A percentile compares a stretch with the other conserved stretches of the same genome.
Conservation (phyloP, 2,329 filamentous ascomycete genomes). For the Pezicula neosporulosa region DNA sequence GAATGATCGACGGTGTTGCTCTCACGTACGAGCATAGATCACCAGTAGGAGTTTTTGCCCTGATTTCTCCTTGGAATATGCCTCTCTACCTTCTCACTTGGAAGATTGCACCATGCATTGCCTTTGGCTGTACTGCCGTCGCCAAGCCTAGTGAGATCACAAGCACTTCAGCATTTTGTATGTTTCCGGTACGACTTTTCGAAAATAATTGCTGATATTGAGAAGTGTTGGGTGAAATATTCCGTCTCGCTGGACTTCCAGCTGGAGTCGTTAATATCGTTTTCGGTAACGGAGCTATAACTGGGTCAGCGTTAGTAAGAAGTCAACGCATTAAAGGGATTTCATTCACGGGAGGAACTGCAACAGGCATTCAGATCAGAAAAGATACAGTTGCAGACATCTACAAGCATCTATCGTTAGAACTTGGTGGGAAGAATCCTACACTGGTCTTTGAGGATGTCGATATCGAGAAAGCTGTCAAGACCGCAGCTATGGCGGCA, state of each 20-base stretch:
- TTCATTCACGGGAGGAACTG: conserved; percentile 31
- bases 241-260: conserved; percentile 24
- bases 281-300: conserved; percentile 29
- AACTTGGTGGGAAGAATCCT: conserved; percentile 39
- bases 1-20: conserved; percentile 28
- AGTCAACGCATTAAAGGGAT: conserved; percentile 26
- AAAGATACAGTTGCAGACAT: conserved; percentile 28
- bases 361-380: conserved; percentile 29
- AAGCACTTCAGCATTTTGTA: conserved; percentile 29
- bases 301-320: conserved; percentile 26
- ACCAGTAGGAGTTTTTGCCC: conserved; percentile 30
- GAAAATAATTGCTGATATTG: no score
- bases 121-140: conserved; percentile 33
- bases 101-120: conserved; percentile 32
- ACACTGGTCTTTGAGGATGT: conserved; percentile 38
- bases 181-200: no score
- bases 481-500: conserved; percentile 39
- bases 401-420: conserved; percentile 33
- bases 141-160: conserved; percentile 33
- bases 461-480: conserved; percentile 39
- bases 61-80: conserved; percentile 35
- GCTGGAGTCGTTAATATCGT: conserved; percentile 30
- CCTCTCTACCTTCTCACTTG: conserved; percentile 32
- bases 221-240: conserved; percentile 22
- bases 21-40: conserved; percentile 32